Conservation (phyloP, 768 basidiomycete species). For the Lyophyllum semitale region DNA sequence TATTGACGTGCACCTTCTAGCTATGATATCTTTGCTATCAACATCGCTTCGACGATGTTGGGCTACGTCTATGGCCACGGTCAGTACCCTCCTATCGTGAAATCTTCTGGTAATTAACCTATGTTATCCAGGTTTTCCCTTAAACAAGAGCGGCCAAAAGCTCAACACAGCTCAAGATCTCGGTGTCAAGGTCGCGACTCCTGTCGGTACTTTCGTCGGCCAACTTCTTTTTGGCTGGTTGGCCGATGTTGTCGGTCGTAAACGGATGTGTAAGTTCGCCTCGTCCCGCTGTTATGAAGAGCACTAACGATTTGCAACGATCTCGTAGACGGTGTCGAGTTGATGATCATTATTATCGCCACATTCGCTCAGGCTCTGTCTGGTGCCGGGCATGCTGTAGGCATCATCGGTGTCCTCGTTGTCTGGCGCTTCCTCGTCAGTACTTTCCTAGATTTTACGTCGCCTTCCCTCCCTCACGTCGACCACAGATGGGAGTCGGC, state of each 20-base stretch:
- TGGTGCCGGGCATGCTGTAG: conserved; percentile 64
- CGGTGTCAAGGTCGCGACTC: conserved; percentile 77
- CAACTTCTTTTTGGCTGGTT: conserved; percentile 82
- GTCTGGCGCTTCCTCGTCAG: conserved; percentile 79
- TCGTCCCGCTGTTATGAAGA: neutral
- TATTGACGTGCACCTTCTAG: conserved; percentile 26
- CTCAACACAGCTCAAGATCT: conserved; percentile 68
- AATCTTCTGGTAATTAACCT: neutral
- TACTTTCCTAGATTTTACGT: neutral
- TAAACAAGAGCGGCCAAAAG: conserved; percentile 27
- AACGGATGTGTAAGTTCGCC: conserved; percentile 68
- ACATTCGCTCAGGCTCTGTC: conserved; percentile 82
- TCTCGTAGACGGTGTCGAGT: conserved; percentile 61
- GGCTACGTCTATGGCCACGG: conserved; percentile 72
- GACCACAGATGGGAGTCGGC: conserved; percentile 67
- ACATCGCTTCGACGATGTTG: conserved; percentile 81
- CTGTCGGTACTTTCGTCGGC: conserved; percentile 74
- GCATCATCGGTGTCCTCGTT: conserved; percentile 74
- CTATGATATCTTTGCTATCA: conserved; percentile 90
- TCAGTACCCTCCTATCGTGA: conserved; percentile 10
- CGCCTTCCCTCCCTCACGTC: neutral
- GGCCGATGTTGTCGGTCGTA: conserved; percentile 75
- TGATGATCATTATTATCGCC: conserved; percentile 80
- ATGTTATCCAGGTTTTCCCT: conserved; percentile 15
- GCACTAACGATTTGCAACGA: conserved; percentile 3